Base-by-base conservation (phyloP, 2,329 filamentous ascomycete species). In the Tolypocladium tundrense region DNA sequence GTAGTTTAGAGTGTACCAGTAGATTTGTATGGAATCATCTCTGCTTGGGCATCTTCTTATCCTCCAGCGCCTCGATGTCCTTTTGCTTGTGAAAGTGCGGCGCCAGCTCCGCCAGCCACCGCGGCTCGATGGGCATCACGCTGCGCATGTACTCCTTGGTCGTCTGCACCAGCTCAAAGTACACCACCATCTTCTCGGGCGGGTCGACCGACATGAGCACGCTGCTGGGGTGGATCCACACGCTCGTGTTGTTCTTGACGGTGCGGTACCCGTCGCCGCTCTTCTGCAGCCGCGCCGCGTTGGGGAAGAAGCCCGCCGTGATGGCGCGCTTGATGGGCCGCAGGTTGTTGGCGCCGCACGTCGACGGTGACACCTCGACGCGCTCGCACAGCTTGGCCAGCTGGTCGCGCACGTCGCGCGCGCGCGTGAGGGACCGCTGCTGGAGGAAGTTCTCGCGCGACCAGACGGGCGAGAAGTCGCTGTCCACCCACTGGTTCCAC, bases 71-170 rank as follows among this genome's bases (percentile, higher is more conserved):
- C 67, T 97, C 93, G 45, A 97, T 72, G 68, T 97, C 91, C 74
- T 91, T 88, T 76, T 89, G 88, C 75, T 96, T 97, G 71, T 97
- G 90, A 69, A 91, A 96, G 75, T 97, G 94, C 61, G 93, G 93
- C 61, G 94, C 94, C 60, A 94, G 84, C 73, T 97, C 93, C 8
- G 85, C 83, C 65, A 99, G 70, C 92, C 92, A 97, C 68, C 86
- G 85, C 0, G 88, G 79, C 68, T 95, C 86, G 56, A 97, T 83
- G 1, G 91, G 91, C 79, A 96, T 87, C 59, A 88, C 88, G 66
- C 85, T 90, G 31, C 93, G 80, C 86, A 96, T 95, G 71, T 93
- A 99, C 77, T 97, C 93, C 77, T 95, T 95, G 35, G 83, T 88
- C 42, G 90, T 93, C 65, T 90, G 79, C 11, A 92, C 88, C 57